These are phyloP conservation scores for Dactylellina parvicollis DNA, from an alignment of 2,329 filamentous ascomycete genomes.

Conservation along the genomic window DNA sequence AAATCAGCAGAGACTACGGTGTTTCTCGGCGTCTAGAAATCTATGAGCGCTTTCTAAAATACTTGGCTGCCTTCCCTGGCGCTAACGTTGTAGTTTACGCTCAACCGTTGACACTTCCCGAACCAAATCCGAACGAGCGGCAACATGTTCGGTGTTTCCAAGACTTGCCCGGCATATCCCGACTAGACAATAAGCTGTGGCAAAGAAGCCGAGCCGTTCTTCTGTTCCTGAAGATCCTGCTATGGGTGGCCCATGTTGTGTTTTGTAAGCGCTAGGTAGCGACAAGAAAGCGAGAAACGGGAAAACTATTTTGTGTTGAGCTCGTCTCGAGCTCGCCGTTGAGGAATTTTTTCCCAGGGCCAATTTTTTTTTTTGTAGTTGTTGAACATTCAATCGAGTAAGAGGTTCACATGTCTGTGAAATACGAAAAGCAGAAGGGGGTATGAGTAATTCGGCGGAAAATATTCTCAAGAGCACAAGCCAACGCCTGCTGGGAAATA, in stretches of 20 bases:
- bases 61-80: conserved; percentile 27
- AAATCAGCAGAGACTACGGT: background rate
- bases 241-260: conserved; percentile 19
- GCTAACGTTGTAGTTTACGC: background rate
- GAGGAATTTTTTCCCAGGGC: background rate
- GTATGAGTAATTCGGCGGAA: too few species aligned
- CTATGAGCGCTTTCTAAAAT: background rate
- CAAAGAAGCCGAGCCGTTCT: conserved; percentile 23
- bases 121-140: conserved; percentile 20
- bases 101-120: conserved; percentile 9
- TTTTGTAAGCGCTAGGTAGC: conserved; percentile 32
- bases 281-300: conserved; percentile 5
- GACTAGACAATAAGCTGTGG: background rate
- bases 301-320: conserved; percentile 18
- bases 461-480: too few species aligned
- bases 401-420: conserved; percentile 5
- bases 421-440: background rate
- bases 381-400: conserved; percentile 18
- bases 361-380: background rate
- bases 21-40: background rate
- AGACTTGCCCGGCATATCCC: conserved; percentile 15
- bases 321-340: conserved; percentile 20
- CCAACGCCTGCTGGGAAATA: too few species aligned
- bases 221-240: conserved; percentile 34
- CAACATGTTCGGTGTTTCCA: conserved; percentile 22